Base-by-base conservation (phyloP, 257 asterid genomes). In the Cruciata laevipes region DNA sequence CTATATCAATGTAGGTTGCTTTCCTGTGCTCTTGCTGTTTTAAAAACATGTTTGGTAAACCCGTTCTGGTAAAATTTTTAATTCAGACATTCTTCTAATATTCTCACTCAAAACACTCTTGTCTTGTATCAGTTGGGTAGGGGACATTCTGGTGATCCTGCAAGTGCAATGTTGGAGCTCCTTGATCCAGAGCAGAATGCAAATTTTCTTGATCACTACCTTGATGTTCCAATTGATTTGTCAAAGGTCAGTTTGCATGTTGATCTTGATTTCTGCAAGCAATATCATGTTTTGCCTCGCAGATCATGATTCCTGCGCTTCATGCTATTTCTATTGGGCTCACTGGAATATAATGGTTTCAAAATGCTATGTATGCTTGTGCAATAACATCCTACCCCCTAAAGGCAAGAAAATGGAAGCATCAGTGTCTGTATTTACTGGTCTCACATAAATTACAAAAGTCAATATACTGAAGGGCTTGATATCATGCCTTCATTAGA, bases 161-260 rank as follows among this genome's bases (percentile, higher is more conserved):
- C 99, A 55, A 94, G 99, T 84, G 99, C 99, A 65, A 94, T 94
- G 99, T 86, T 94, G 82, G 99, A 94, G 79, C 95, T 94, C 64
- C 97, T 94, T 69, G 98, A 94, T 67, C 99, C 99, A 18, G 98
- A 94, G 84, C 99, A 94, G 84, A 94, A 94, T 77, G 99, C 96
- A 18, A 94, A 94, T 81, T 94, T 94, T 78, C 87, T 94, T 40
- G 99, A 94, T 77, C 99, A 94, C 82, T 94, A 94, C 82, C 99
- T 94, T 70, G 99, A 94, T 82, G 99, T 94, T 57, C 78, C 98
- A 52, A 94, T 94, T 76, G 99, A 94, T 83, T 79, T 94, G 73
- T 90, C 99, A 56, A 94, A 94, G 99, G 99, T 94, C 75, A 59
- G 80, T 53, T 21, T 67, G 65, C 32, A 62, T 30, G 44, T 33